Evolutionary conservation across 192 early-diverging fungal genomes (phyloP).

Genomic region (Umbelopsis vinacea): DNA sequence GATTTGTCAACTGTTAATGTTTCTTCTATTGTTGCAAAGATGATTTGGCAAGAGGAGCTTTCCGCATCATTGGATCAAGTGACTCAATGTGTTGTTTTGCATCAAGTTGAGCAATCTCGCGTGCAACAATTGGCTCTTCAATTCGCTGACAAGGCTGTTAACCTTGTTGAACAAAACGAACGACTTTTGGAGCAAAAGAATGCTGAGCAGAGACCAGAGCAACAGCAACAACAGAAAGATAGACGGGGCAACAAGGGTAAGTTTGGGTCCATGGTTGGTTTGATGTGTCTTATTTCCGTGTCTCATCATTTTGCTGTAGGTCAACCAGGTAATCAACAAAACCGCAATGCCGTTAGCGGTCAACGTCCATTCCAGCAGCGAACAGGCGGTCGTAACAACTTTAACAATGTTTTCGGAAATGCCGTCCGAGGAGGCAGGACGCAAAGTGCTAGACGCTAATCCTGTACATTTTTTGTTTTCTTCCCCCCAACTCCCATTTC

Average conservation of each 20-base stretch:
- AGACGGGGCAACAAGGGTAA: slow-evolving; percentile 20
- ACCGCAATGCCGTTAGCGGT: slow-evolving; percentile 16
- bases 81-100: slow-evolving; percentile 77
- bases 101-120: slow-evolving; percentile 72
- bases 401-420: slow-evolving; percentile 24
- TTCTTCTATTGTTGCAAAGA: slow-evolving; percentile 81
- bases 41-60: slow-evolving; percentile 95
- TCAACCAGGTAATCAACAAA: slow-evolving; percentile 11
- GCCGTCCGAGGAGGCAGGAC: slow-evolving; percentile 24
- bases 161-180: slow-evolving; percentile 91
- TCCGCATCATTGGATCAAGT: slow-evolving; percentile 88
- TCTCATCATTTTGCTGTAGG: neutral
- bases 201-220: slow-evolving; percentile 13
- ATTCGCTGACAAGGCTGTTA: slow-evolving; percentile 85
- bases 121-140: slow-evolving; percentile 87
- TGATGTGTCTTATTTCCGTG: no score
- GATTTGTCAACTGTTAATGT: slow-evolving; percentile 68
- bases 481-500: neutral
- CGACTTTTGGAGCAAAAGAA: slow-evolving; percentile 54
- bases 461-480: slow-evolving; percentile 19
- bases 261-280: neutral
- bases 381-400: slow-evolving; percentile 23
- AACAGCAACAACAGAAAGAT: slow-evolving; percentile 19
- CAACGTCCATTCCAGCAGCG: slow-evolving; percentile 21
- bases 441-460: slow-evolving; percentile 23